A percentile compares a stretch with the other conserved stretches of the same genome.
Evolutionary conservation across 176 grass and related monocot species (phyloP).

Genomic region (Rhipidocladum racemiflorum): DNA sequence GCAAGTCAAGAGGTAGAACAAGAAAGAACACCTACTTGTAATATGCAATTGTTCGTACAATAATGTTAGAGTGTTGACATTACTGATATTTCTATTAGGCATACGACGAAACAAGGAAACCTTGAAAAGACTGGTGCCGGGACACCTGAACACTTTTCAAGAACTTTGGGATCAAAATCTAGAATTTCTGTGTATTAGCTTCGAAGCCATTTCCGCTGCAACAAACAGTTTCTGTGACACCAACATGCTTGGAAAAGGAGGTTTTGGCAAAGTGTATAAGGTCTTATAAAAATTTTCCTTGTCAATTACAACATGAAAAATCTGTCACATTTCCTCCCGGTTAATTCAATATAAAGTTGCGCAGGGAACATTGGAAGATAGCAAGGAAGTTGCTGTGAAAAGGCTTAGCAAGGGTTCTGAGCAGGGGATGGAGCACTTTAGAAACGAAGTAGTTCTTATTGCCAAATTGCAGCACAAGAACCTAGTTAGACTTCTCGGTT

Average conservation of each 20-base stretch:
- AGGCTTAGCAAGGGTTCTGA: conserved; percentile 42
- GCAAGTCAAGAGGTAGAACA: neutral
- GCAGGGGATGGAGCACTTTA: conserved; percentile 49
- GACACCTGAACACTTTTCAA: neutral
- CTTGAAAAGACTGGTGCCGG: neutral
- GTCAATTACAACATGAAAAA: too few relatives aligned
- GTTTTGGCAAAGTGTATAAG: conserved; percentile 51
- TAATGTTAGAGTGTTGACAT: neutral
- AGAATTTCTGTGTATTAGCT: conserved; percentile 31
- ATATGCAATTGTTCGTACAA: neutral
- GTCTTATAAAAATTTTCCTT: neutral
- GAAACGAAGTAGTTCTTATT: conserved; percentile 44
- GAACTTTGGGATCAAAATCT: neutral
- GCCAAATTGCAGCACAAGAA: conserved; percentile 46
- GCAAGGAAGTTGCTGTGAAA: conserved; percentile 48
- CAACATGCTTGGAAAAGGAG: conserved; percentile 29
- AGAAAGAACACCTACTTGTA: neutral
- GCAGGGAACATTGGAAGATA: conserved; percentile 23
- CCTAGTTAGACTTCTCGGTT: conserved; percentile 46
- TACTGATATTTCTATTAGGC: neutral
- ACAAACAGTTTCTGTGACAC: conserved; percentile 33
- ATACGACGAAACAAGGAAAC: neutral
- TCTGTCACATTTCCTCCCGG: too few relatives aligned
- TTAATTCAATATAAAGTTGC: neutral
- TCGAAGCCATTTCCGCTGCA: conserved; percentile 17